These are phyloP conservation scores for Calycina herbarum DNA, from an alignment of 2,329 filamentous ascomycete species.

Conservation along the genomic window DNA sequence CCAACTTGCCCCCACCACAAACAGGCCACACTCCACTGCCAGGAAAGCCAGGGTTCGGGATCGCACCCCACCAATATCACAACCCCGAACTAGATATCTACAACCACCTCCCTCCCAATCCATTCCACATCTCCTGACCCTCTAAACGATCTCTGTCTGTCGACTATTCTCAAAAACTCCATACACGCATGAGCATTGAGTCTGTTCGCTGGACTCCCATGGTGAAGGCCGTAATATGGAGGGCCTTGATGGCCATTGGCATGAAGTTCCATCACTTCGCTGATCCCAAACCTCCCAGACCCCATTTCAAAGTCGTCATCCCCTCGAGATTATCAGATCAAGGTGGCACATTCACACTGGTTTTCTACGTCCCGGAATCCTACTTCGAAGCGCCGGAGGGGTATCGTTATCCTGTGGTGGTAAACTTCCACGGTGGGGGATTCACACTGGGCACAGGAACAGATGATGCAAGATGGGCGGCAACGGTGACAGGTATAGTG, in stretches of 20 bases:
- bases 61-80: background rate
- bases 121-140: background rate
- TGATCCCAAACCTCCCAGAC: constrained; percentile 33
- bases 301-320: constrained; percentile 37
- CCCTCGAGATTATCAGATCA: constrained; percentile 33
- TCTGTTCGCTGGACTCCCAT: constrained; percentile 24
- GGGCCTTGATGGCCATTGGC: constrained; percentile 38
- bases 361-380: constrained; percentile 45
- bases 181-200: constrained; percentile 24
- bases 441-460: constrained; percentile 64
- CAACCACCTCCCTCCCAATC: background rate
- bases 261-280: constrained; percentile 39
- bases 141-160: background rate
- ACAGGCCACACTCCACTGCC: background rate
- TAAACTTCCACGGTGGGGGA: constrained; percentile 69
- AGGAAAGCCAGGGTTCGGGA: background rate
- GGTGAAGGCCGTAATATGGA: constrained; percentile 38
- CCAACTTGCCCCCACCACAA: background rate
- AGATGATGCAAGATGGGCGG: constrained; percentile 63
- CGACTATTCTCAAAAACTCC: background rate
- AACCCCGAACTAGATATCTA: background rate
- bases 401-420: constrained; percentile 50
- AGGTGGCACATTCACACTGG: constrained; percentile 40
- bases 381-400: constrained; percentile 38
- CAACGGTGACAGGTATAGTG: constrained; percentile 50